Evolutionary conservation across 164 flowering plant species (phyloP).

Genomic region (Vitis riparia): DNA sequence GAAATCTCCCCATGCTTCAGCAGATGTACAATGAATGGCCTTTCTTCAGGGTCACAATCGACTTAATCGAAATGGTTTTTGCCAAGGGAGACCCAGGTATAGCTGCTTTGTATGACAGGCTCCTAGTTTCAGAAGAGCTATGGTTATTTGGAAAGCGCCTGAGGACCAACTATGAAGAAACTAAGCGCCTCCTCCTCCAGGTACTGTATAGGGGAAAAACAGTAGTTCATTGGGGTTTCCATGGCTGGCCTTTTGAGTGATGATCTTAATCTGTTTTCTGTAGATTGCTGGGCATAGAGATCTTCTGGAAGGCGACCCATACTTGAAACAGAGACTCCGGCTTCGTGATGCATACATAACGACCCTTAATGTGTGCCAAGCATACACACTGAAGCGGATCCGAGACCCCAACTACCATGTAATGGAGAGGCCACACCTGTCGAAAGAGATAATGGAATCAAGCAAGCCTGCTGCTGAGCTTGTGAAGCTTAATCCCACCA

Average conservation of each 20-base stretch:
- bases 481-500: slow-evolving; percentile 82
- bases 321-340: slow-evolving; percentile 80
- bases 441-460: slow-evolving; percentile 64
- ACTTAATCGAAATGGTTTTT: slow-evolving; percentile 94
- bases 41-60: slow-evolving; percentile 92
- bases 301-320: slow-evolving; percentile 90
- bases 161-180: slow-evolving; percentile 72
- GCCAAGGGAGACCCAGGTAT: slow-evolving; percentile 97
- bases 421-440: slow-evolving; percentile 72
- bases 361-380: slow-evolving; percentile 85
- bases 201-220: slow-evolving; percentile 26
- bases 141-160: slow-evolving; percentile 77
- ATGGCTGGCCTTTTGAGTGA: background rate
- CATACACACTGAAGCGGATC: slow-evolving; percentile 83
- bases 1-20: slow-evolving; percentile 72
- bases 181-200: slow-evolving; percentile 78
- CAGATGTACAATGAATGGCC: slow-evolving; percentile 96
- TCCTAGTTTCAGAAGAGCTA: slow-evolving; percentile 78
- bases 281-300: slow-evolving; percentile 91
- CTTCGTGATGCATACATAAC: slow-evolving; percentile 92
- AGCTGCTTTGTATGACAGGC: slow-evolving; percentile 84
- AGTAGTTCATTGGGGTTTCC: background rate
- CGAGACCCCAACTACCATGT: slow-evolving; percentile 77
- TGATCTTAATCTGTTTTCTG: slow-evolving; percentile 5
- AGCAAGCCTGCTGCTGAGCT: slow-evolving; percentile 82